Percentiles rank a stretch among this genome's conserved stretches.
Evolutionary conservation across 1,139 yeast species (phyloP).

Genomic region (Hanseniaspora uvarum): DNA sequence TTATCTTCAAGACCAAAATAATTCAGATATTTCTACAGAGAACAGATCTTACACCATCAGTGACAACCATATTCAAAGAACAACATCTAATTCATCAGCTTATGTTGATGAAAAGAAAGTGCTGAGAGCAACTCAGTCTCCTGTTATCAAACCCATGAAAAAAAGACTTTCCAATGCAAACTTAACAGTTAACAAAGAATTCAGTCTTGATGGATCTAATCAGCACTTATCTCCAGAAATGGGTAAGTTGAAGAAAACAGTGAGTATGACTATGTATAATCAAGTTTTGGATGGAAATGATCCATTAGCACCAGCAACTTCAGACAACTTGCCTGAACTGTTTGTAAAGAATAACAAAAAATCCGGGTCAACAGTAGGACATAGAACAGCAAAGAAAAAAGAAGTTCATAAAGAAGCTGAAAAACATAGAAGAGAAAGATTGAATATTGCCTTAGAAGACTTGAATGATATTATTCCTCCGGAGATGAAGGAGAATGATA

Average conservation of each 20-base stretch:
- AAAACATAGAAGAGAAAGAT: conserved; percentile 86
- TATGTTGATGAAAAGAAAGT: conserved; percentile 17
- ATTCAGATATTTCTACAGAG: not conserved
- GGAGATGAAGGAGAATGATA: conserved; percentile 41
- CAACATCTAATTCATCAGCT: conserved; percentile 15
- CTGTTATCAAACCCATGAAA: conserved; percentile 26
- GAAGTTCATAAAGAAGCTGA: conserved; percentile 89
- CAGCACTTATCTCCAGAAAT: not conserved
- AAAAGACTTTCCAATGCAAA: conserved; percentile 18
- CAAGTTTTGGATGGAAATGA: not conserved
- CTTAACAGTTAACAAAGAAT: not conserved
- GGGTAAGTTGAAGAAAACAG: not conserved
- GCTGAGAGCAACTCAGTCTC: conserved; percentile 27
- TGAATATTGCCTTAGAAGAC: conserved; percentile 76
- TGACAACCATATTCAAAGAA: conserved; percentile 15
- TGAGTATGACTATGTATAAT: not conserved
- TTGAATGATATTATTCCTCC: conserved; percentile 61
- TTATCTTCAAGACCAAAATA: not conserved
- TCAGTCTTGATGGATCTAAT: not conserved
- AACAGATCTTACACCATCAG: conserved; percentile 2
- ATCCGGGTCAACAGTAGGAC: not conserved
- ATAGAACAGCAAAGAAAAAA: conserved; percentile 38
- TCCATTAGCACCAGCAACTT: not conserved
- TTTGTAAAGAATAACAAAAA: not conserved
- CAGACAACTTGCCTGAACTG: not conserved